phyloP scores from a whole-genome alignment of 164 flowering plant species.

The Sextonia rubra region DNA sequence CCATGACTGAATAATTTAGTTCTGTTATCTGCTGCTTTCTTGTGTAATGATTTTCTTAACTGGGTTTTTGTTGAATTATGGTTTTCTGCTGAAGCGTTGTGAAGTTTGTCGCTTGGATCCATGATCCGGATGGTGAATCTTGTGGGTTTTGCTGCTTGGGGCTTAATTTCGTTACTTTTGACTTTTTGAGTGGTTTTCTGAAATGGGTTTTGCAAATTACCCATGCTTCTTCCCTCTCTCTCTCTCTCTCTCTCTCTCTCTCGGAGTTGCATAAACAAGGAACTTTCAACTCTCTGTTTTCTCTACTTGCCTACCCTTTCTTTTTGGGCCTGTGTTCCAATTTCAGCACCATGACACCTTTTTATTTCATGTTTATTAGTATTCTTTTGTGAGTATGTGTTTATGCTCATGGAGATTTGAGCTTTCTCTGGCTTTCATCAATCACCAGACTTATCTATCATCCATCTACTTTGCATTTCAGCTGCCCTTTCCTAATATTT shows the following conservation, averaged over 20 bases:
- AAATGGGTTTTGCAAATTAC: not conserved
- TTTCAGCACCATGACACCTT: not conserved
- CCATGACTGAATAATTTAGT: not conserved
- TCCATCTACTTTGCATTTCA: not conserved
- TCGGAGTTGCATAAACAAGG: not conserved
- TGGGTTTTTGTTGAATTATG: not conserved
- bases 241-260: not conserved
- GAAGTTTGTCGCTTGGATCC: not conserved
- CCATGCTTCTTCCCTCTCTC: not conserved
- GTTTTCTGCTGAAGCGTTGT: not conserved
- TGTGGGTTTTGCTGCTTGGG: not conserved
- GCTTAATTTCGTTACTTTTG: not conserved
- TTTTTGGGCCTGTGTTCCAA: too few relatives aligned
- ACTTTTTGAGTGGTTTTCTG: not conserved
- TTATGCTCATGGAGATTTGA: too few relatives aligned
- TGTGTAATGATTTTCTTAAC: not conserved
- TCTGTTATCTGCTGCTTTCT: not conserved
- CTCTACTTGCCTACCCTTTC: too few relatives aligned
- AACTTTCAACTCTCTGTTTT: too few relatives aligned
- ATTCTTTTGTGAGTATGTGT: too few relatives aligned
- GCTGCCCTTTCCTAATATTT: not conserved
- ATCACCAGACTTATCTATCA: not conserved
- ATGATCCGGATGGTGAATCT: not conserved
- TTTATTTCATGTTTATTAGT: not conserved
- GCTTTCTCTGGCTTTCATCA: not conserved